These are phyloP conservation scores for Xylaria sp. DNA, from an alignment of 2,329 filamentous ascomycete genomes.

Conservation along the genomic window DNA sequence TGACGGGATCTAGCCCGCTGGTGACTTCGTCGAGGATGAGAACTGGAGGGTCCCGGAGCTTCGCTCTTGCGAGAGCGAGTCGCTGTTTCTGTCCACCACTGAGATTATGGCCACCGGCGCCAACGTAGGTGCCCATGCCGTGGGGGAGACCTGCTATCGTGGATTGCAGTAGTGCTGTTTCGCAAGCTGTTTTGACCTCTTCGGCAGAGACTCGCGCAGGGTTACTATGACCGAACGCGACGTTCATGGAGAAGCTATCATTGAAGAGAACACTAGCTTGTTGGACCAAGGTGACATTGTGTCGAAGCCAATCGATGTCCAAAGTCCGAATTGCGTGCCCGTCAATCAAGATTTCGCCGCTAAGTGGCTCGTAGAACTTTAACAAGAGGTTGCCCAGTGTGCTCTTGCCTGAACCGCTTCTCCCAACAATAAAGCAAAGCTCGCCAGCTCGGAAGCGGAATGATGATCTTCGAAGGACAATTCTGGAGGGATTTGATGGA, in stretches of 20 bases:
- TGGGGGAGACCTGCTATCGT: slow-evolving; percentile 74
- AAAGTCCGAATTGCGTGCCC: slow-evolving; percentile 69
- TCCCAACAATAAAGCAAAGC: slow-evolving; percentile 83
- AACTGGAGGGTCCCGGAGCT: slow-evolving; percentile 79
- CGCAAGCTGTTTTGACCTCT: slow-evolving; percentile 70
- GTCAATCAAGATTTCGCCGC: slow-evolving; percentile 77
- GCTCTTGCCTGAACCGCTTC: slow-evolving; percentile 92
- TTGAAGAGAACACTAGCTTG: slow-evolving; percentile 85
- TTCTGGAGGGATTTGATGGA: slow-evolving; percentile 71
- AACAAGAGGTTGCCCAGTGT: slow-evolving; percentile 84
- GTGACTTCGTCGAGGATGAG: slow-evolving; percentile 91
- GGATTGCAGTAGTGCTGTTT: slow-evolving; percentile 74
- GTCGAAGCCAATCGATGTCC: slow-evolving; percentile 76
- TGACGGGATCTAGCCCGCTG: slow-evolving; percentile 83
- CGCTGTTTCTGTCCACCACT: slow-evolving; percentile 89
- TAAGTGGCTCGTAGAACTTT: slow-evolving; percentile 76
- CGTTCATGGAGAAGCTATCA: slow-evolving; percentile 81
- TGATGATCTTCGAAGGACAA: slow-evolving; percentile 69
- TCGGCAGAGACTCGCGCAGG: slow-evolving; percentile 60
- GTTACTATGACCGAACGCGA: slow-evolving; percentile 73
- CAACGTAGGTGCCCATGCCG: slow-evolving; percentile 78
- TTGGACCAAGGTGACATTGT: slow-evolving; percentile 83
- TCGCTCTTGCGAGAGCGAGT: slow-evolving; percentile 81
- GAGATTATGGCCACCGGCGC: slow-evolving; percentile 73
- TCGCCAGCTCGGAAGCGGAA: slow-evolving; percentile 78